These are phyloP conservation scores for Metschnikowia rubicola DNA, from an alignment of 805 yeast species.

Conservation along the genomic window DNA sequence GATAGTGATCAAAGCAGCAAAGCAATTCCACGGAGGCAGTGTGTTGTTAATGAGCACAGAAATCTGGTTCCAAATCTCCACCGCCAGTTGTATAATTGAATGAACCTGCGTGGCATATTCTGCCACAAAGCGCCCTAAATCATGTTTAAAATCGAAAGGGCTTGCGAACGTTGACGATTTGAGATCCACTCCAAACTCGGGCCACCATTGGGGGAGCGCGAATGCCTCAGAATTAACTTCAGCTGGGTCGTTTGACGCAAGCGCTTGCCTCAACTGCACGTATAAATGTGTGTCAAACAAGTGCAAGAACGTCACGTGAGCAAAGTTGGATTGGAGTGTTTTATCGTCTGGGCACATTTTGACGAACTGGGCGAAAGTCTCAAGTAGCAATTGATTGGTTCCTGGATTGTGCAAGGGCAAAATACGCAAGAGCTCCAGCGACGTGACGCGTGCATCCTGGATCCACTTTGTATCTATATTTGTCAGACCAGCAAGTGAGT, in stretches of 20 bases:
- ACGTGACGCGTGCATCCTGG: neutral
- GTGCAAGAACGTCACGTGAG: slow-evolving; percentile 8
- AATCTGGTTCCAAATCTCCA: neutral
- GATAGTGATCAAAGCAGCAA: slow-evolving; percentile 3
- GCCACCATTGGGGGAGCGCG: slow-evolving; percentile 15
- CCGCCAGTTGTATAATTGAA: neutral
- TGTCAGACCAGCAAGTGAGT: neutral
- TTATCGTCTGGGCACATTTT: neutral
- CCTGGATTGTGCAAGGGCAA: neutral
- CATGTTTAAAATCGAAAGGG: slow-evolving; percentile 8
- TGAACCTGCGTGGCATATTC: neutral
- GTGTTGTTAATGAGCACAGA: slow-evolving; percentile 1
- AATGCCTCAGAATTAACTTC: neutral
- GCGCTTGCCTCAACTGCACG: slow-evolving; percentile 1
- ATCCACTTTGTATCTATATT: neutral
- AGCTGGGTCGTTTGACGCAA: neutral
- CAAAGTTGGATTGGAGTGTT: slow-evolving; percentile 2
- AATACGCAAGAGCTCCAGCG: neutral
- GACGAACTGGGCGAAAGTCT: slow-evolving; percentile 1
- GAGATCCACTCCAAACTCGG: neutral
- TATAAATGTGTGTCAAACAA: slow-evolving; percentile 5
- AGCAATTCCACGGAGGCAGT: slow-evolving; percentile 6
- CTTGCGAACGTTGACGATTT: neutral
- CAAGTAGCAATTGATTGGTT: neutral
- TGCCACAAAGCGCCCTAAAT: slow-evolving; percentile 1